Percentiles rank a stretch among this genome's conserved stretches.
phyloP scores from a whole-genome alignment of 495 filamentous ascomycete genomes.

The Penicillium argentinense region DNA sequence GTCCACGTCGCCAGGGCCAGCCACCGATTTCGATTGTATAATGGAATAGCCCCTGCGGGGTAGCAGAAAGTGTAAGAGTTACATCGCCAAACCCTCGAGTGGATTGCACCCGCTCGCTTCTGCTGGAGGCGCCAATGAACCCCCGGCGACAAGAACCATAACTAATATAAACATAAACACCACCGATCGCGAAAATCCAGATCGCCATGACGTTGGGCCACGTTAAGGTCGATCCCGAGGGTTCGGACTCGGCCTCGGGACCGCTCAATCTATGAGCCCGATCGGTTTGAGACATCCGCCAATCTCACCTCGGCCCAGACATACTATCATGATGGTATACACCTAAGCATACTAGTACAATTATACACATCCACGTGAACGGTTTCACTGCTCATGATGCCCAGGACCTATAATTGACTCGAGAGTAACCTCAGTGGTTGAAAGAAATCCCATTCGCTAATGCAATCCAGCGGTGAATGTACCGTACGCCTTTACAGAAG shows the following conservation, averaged over 20 bases:
- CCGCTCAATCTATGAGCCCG: no score
- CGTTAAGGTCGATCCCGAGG: no score
- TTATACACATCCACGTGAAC: no score
- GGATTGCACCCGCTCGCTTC: not conserved
- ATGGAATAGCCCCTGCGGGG: conserved; percentile 17
- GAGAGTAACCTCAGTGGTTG: no score
- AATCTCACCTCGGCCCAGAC: no score
- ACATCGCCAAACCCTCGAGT: conserved; percentile 6
- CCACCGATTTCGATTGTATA: conserved; percentile 24
- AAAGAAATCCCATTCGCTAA: not conserved
- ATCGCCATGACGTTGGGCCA: no score
- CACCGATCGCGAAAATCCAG: not conserved
- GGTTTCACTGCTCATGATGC: no score
- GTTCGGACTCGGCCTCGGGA: no score
- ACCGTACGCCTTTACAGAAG: not conserved
- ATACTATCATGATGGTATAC: no score
- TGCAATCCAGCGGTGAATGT: not conserved
- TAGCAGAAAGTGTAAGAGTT: conserved; percentile 15
- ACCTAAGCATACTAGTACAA: no score
- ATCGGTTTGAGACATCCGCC: no score
- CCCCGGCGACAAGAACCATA: not conserved
- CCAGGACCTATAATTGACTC: no score
- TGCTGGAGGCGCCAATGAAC: not conserved
- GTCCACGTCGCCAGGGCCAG: conserved; percentile 8
- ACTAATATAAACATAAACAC: not conserved